phyloP scores from a whole-genome alignment of 2,329 filamentous ascomycete genomes.

The Botrytis medusae region DNA sequence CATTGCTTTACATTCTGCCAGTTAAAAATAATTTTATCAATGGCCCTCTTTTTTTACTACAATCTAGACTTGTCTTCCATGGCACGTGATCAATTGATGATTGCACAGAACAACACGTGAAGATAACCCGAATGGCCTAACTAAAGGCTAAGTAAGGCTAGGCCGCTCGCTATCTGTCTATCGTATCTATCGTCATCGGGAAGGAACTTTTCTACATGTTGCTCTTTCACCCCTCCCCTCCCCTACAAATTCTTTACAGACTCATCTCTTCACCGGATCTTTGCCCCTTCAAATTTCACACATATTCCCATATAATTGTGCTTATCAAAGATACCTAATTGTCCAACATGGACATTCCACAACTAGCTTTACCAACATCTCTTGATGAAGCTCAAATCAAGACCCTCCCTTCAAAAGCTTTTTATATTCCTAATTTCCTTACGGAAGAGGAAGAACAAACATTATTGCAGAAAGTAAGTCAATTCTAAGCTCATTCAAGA shows the following conservation, averaged over 20 bases:
- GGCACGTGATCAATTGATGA: neutral
- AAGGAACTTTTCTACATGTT: neutral
- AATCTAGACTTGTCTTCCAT: neutral
- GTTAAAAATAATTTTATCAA: neutral
- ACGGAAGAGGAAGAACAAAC: conserved; percentile 68
- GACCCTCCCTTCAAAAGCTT: conserved; percentile 63
- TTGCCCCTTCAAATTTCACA: neutral
- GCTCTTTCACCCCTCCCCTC: too few species aligned
- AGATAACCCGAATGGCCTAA: neutral
- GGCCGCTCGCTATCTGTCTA: neutral
- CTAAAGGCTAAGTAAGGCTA: neutral
- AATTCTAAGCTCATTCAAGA: conserved; percentile 22
- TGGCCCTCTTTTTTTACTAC: neutral
- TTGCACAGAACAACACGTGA: neutral
- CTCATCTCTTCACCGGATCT: neutral
- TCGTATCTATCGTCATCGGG: neutral
- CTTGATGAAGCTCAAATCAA: conserved; percentile 55
- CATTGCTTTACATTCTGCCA: neutral
- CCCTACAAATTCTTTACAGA: neutral
- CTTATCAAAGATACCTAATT: neutral
- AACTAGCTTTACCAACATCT: conserved; percentile 34
- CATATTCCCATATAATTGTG: too few species aligned
- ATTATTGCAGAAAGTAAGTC: conserved; percentile 68
- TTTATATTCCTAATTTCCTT: conserved; percentile 87
- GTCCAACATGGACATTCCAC: conserved; percentile 20